These are phyloP conservation scores for Waltergamsia citrina DNA, from an alignment of 2,329 filamentous ascomycete species.

Conservation along the genomic window DNA sequence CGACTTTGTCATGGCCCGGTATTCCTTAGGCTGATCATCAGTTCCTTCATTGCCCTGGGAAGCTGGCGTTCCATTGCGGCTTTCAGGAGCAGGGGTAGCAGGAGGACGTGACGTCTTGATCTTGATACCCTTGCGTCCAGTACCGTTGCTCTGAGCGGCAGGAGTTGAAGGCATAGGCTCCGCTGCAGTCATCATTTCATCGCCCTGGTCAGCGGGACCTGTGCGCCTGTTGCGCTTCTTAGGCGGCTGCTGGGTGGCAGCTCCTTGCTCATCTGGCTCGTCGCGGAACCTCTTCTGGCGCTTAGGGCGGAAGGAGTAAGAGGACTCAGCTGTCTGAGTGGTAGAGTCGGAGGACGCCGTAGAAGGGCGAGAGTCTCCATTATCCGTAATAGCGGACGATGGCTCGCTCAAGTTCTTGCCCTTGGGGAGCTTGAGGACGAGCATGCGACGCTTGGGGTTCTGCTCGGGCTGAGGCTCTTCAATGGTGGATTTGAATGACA, in stretches of 20 bases:
- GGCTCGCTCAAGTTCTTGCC: conserved; percentile 28
- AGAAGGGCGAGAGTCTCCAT: conserved; percentile 39
- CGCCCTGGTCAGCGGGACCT: conserved; percentile 4
- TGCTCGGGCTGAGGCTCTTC: conserved; percentile 12
- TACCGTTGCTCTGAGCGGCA: background rate
- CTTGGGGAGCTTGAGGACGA: conserved; percentile 29
- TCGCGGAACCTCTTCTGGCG: conserved; percentile 44
- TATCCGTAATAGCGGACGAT: conserved; percentile 24
- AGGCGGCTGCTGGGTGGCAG: conserved; percentile 21
- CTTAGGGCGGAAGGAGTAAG: conserved; percentile 45
- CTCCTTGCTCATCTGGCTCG: conserved; percentile 32
- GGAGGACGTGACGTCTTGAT: conserved; percentile 19
- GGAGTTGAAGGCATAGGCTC: background rate
- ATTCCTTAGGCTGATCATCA: conserved; percentile 38
- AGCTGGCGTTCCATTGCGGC: conserved; percentile 19
- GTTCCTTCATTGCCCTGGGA: conserved; percentile 16
- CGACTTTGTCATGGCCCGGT: conserved; percentile 52
- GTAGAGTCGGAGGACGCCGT: conserved; percentile 44
- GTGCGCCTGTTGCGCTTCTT: conserved; percentile 23
- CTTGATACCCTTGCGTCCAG: conserved; percentile 23
- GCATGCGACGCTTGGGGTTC: conserved; percentile 19
- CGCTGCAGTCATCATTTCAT: conserved; percentile 1
- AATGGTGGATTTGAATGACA: too few relatives aligned
- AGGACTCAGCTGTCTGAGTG: conserved; percentile 37
- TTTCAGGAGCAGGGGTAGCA: conserved; percentile 7